phyloP scores from a whole-genome alignment of 2,329 filamentous ascomycete species.

The Penicillium expansum region DNA sequence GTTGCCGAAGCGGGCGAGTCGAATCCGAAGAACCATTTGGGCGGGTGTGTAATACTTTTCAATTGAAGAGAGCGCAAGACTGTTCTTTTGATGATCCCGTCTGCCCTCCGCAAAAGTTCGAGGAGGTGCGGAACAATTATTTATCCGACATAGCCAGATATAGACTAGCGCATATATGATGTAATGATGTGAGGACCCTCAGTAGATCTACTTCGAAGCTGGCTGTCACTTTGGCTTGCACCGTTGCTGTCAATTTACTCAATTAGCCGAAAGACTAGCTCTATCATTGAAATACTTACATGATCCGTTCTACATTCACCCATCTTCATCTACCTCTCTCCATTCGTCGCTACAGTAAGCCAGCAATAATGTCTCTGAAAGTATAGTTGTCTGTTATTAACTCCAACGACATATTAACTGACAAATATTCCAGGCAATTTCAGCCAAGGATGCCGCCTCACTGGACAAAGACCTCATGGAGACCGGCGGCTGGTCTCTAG shows the following conservation, averaged over 20 bases:
- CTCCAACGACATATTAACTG: not conserved
- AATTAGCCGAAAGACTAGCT: not conserved
- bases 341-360: slow-evolving; percentile 28
- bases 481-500: slow-evolving; percentile 80
- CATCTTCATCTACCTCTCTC: slow-evolving; percentile 11
- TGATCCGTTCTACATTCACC: slow-evolving; percentile 26
- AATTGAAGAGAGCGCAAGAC: not conserved
- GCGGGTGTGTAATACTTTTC: slow-evolving; percentile 9
- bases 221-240: not conserved
- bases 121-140: slow-evolving; percentile 24
- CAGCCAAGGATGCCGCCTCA: slow-evolving; percentile 80
- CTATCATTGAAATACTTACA: slow-evolving; percentile 13
- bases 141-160: slow-evolving; percentile 22
- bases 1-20: slow-evolving; percentile 89
- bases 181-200: slow-evolving; percentile 20
- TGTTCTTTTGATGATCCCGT: slow-evolving; percentile 7
- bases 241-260: not conserved
- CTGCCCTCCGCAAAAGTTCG: slow-evolving; percentile 31
- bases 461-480: slow-evolving; percentile 94
- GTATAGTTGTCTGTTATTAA: slow-evolving; percentile 21
- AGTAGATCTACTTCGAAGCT: slow-evolving; percentile 1
- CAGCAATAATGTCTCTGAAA: slow-evolving; percentile 43
- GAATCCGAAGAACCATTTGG: slow-evolving; percentile 88
- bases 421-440: slow-evolving; percentile 64
- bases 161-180: slow-evolving; percentile 28